A percentile compares a stretch with the other conserved stretches of the same genome.
phyloP scores from a whole-genome alignment of 2,329 filamentous ascomycete species.

The Arthroderma uncinatum region DNA sequence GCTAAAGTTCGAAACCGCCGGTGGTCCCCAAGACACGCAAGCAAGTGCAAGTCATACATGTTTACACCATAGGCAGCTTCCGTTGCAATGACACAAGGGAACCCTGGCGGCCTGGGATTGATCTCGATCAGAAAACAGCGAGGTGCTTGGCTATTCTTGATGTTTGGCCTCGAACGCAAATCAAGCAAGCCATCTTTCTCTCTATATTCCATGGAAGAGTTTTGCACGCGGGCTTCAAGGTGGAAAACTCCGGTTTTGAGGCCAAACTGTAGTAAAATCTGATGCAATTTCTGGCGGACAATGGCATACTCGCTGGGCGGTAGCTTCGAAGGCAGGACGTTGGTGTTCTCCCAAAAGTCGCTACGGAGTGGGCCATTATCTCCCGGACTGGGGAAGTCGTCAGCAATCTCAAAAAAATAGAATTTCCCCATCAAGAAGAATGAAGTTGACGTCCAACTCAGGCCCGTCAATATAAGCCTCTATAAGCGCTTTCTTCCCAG shows the following conservation, averaged over 20 bases:
- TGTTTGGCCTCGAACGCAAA: not conserved
- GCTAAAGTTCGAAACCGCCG: constrained; percentile 13
- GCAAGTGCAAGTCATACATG: constrained; percentile 11
- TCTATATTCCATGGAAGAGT: not conserved
- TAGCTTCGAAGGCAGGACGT: not conserved
- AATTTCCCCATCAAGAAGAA: constrained; percentile 31
- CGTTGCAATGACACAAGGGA: constrained; percentile 7
- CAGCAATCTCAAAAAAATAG: constrained; percentile 32
- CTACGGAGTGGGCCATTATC: no score
- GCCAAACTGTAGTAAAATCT: not conserved
- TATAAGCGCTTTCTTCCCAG: constrained; percentile 22
- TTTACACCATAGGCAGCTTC: constrained; percentile 19
- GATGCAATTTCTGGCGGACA: not conserved
- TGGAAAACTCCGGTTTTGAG: constrained; percentile 8
- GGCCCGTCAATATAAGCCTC: constrained; percentile 34
- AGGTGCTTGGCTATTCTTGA: not conserved
- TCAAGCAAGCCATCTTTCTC: not conserved
- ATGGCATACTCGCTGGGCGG: not conserved
- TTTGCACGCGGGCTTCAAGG: constrained; percentile 5
- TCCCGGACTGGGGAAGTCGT: constrained; percentile 30
- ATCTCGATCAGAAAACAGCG: constrained; percentile 20
- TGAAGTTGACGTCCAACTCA: constrained; percentile 35
- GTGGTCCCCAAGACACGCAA: not conserved
- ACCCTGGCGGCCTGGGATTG: constrained; percentile 20
- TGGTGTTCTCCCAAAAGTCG: no score